Base-by-base conservation (phyloP, 768 basidiomycete genomes). In the Naganishia friedmannii region DNA sequence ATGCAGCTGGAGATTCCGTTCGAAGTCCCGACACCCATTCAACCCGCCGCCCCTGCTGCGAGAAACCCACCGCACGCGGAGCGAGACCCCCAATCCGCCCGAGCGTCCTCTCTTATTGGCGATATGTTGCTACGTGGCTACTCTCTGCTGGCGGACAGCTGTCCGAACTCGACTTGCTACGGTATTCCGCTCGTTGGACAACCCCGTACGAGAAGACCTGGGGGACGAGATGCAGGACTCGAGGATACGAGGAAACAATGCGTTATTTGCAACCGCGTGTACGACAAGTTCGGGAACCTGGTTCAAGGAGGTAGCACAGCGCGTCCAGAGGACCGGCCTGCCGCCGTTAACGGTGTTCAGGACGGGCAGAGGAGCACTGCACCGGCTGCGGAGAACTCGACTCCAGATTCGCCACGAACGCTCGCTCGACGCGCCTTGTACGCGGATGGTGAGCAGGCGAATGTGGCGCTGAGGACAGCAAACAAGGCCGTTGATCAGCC, bases 101-200 rank as follows among this genome's bases (percentile, higher is more conserved):
- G 73, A 34, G 72, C 75, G 9, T 76, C 77, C 15, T 34, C 55
- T 4, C 66, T 53, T 26, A 80, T 79, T 15, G 78, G 76, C 2
- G 26, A 54, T 8, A 71, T 78, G 7, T 70, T 80, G 15, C 67
- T 80, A 0, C 76, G 73, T 67, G 79, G 79, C 4, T 79, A 77
- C 48, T 77, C 78, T 1, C 73, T 80, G 0, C 67, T 80, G 1
- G 70, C 71, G 42, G 67, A 68, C 17, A 77, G 74, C 60, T 80
- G 79, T 53, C 76, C 75, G 15, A 73, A 71, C 23, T 23, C 73
- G 21, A 42, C 54, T 1, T 80, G 79, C 65, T 57, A 67, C 23
- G 78, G 77, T 4, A 75, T 80, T 23, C 79, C 79, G 6, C 74
- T 80, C 15, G 77, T 80, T 28, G 79, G 79, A 3, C 78, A 76